Percentiles rank a stretch among this genome's conserved stretches.
phyloP scores from a whole-genome alignment of 169 alveolate species.

The Miamiensis avidus region DNA sequence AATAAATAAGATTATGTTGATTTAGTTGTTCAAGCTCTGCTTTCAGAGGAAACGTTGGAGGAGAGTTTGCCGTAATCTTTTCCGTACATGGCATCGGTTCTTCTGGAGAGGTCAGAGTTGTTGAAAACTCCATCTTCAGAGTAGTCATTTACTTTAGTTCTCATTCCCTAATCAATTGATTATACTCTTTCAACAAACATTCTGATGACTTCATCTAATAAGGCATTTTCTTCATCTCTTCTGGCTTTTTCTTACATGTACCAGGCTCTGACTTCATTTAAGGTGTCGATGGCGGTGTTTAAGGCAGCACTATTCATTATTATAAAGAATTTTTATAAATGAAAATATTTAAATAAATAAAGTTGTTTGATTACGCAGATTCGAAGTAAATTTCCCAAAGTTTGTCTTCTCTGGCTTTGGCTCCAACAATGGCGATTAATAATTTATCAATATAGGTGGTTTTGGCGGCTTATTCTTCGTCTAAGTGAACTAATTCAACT shows the following conservation, averaged over 20 bases:
- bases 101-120: background rate
- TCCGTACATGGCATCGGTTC: background rate
- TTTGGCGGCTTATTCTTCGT: background rate
- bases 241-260: constrained; percentile 3
- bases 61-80: background rate
- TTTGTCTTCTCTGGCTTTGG: constrained; percentile 19
- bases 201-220: constrained; percentile 11
- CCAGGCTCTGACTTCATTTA: background rate
- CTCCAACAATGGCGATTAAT: background rate
- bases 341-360: too few relatives aligned
- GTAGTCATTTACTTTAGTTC: constrained; percentile 15
- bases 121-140: background rate
- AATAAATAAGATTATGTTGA: too few relatives aligned
- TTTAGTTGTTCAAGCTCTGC: too few relatives aligned
- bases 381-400: background rate
- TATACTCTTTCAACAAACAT: constrained; percentile 12
- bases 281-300: background rate
- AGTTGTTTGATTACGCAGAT: too few relatives aligned
- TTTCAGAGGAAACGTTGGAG: too few relatives aligned
- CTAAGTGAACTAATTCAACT: background rate
- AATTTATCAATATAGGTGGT: constrained; percentile 11
- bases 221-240: constrained; percentile 11
- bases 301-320: too few relatives aligned
- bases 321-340: too few relatives aligned
- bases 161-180: background rate